Evolutionary conservation across 148 eudicot species (phyloP).

Genomic region (Chenopodium quinoa): DNA sequence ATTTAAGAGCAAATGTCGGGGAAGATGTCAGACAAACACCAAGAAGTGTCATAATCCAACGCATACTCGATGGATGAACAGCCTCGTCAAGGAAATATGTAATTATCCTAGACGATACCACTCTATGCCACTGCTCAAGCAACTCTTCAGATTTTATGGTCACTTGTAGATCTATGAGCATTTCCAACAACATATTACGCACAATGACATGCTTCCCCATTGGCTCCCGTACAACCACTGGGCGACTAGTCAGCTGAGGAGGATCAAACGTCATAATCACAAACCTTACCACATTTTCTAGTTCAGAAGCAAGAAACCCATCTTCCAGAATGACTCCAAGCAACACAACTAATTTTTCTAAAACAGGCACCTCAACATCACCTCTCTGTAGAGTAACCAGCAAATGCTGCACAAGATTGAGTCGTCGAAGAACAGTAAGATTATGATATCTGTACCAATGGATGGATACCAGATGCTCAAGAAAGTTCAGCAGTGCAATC

Average conservation of each 20-base stretch:
- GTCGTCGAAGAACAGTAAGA: constrained; percentile 84
- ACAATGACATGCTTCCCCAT: constrained; percentile 99
- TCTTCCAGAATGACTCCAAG: constrained; percentile 91
- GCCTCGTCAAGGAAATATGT: constrained; percentile 94
- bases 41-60: constrained; percentile 98
- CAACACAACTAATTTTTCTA: constrained; percentile 91
- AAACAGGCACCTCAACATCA: constrained; percentile 94
- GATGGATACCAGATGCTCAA: constrained; percentile 89
- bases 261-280: constrained; percentile 98
- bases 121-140: constrained; percentile 98
- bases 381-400: constrained; percentile 94
- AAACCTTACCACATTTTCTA: constrained; percentile 93
- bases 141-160: constrained; percentile 81
- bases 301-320: constrained; percentile 86
- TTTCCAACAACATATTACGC: constrained; percentile 97
- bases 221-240: constrained; percentile 65
- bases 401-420: constrained; percentile 91
- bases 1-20: constrained; percentile 84
- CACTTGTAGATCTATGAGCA: constrained; percentile 93
- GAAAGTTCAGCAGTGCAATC: constrained; percentile 85
- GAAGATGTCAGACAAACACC: constrained; percentile 97
- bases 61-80: constrained; percentile 98
- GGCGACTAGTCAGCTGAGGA: constrained; percentile 60
- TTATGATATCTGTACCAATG: constrained; percentile 98
- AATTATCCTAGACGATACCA: constrained; percentile 81